A percentile compares a stretch with the other conserved stretches of the same genome.
These are phyloP conservation scores for Fraxinus dipetala DNA, from an alignment of 305 asterid genomes.

Conservation along the genomic window DNA sequence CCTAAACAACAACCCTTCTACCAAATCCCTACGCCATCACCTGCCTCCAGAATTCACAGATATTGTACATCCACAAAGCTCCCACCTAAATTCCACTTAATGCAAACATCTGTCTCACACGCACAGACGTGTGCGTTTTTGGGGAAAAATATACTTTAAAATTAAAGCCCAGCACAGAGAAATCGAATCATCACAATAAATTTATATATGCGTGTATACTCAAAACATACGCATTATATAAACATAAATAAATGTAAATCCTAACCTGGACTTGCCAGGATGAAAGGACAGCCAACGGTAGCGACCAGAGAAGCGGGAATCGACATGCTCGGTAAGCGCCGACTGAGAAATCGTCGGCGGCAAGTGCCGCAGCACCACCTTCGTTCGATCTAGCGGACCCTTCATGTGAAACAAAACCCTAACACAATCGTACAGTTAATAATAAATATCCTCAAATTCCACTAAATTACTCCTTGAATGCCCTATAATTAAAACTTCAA, in stretches of 20 bases:
- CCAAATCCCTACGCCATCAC: background rate
- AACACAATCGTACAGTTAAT: constrained; percentile 24
- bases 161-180: background rate
- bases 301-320: constrained; percentile 74
- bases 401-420: constrained; percentile 81
- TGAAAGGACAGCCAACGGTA: constrained; percentile 65
- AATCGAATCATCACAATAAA: background rate
- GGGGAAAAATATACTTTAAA: background rate
- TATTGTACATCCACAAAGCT: background rate
- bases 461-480: constrained; percentile 26
- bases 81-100: background rate
- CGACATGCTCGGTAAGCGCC: constrained; percentile 70
- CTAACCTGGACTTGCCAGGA: constrained; percentile 77
- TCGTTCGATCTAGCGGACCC: constrained; percentile 84
- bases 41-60: background rate
- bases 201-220: background rate
- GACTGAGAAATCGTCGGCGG: constrained; percentile 90
- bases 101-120: background rate
- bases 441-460: constrained; percentile 21
- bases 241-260: constrained; percentile 10
- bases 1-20: background rate
- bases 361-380: constrained; percentile 97
- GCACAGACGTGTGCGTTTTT: background rate
- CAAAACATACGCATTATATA: background rate
- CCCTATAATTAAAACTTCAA: constrained; percentile 46